Conservation (phyloP, 331 rosid genomes). For the Pyrus hybrid region DNA sequence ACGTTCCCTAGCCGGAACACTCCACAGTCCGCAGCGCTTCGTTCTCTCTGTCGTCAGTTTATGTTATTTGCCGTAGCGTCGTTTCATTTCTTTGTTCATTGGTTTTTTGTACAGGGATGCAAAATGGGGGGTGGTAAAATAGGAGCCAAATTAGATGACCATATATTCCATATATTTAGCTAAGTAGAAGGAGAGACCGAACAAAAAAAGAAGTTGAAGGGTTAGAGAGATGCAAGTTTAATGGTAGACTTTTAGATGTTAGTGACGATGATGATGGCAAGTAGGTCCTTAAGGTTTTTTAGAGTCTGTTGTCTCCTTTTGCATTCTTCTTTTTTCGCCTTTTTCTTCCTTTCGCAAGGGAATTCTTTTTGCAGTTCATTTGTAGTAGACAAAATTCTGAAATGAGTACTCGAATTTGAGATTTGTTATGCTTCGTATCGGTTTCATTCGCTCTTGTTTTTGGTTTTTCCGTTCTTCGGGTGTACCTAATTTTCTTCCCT, state of each 20-base stretch:
- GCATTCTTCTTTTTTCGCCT: constrained; percentile 35
- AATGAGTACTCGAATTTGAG: constrained; percentile 55
- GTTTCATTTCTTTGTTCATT: constrained; percentile 61
- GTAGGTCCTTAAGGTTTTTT: constrained; percentile 41
- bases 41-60: constrained; percentile 25
- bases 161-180: constrained; percentile 58
- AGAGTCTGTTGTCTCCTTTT: constrained; percentile 42
- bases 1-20: constrained; percentile 21
- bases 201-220: constrained; percentile 3
- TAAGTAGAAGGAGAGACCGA: constrained; percentile 42
- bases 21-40: not conserved
- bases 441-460: not conserved
- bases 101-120: constrained; percentile 85
- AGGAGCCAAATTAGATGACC: constrained; percentile 50
- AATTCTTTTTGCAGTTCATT: constrained; percentile 99
- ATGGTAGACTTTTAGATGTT: constrained; percentile 58
- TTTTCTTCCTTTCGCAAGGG: constrained; percentile 35
- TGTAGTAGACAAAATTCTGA: constrained; percentile 63
- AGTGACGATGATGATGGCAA: constrained; percentile 25
- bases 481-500: not conserved
- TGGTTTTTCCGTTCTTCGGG: not conserved
- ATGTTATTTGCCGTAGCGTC: constrained; percentile 39
- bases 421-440: constrained; percentile 24
- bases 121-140: constrained; percentile 41
- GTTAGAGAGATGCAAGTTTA: constrained; percentile 44